These are phyloP conservation scores for Capronia coronata DNA, from an alignment of 2,329 filamentous ascomycete species.

Conservation along the genomic window DNA sequence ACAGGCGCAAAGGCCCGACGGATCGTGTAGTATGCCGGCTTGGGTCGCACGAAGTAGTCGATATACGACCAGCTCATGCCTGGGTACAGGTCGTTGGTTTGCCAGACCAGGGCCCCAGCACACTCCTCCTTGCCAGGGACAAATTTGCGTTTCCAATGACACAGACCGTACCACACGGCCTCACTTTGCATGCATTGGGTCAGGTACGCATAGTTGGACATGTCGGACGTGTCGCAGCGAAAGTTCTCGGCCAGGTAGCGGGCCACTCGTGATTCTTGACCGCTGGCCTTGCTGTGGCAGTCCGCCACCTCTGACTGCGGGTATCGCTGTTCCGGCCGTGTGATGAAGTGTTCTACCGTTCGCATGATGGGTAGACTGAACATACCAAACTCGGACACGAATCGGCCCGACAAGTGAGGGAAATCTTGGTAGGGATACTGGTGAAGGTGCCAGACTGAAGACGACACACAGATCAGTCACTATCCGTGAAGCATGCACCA, in stretches of 20 bases:
- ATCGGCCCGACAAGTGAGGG: constrained; percentile 73
- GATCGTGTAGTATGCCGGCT: too few relatives aligned
- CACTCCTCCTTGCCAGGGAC: too few relatives aligned
- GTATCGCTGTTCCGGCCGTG: constrained; percentile 63
- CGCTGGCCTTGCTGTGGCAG: constrained; percentile 92
- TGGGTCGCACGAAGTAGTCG: too few relatives aligned
- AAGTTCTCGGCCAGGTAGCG: constrained; percentile 88
- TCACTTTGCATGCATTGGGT: constrained; percentile 57
- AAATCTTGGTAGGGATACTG: constrained; percentile 90
- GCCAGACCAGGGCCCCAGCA: too few relatives aligned
- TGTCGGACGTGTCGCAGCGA: constrained; percentile 47
- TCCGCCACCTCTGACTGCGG: constrained; percentile 80
- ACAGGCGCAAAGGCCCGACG: too few relatives aligned
- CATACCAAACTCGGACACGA: constrained; percentile 94
- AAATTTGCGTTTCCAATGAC: too few relatives aligned
- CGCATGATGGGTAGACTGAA: constrained; percentile 77
- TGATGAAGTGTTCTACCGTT: constrained; percentile 69
- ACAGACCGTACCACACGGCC: too few relatives aligned
- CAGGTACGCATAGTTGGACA: constrained; percentile 61
- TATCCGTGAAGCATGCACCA: too few relatives aligned
- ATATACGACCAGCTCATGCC: too few relatives aligned
- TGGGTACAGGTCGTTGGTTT: too few relatives aligned
- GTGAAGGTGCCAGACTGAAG: constrained; percentile 30
- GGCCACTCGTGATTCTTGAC: constrained; percentile 76
- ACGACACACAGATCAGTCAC: too few relatives aligned